phyloP scores from a whole-genome alignment of 2,329 filamentous ascomycete genomes.

The Sclerotinia spermophila region DNA sequence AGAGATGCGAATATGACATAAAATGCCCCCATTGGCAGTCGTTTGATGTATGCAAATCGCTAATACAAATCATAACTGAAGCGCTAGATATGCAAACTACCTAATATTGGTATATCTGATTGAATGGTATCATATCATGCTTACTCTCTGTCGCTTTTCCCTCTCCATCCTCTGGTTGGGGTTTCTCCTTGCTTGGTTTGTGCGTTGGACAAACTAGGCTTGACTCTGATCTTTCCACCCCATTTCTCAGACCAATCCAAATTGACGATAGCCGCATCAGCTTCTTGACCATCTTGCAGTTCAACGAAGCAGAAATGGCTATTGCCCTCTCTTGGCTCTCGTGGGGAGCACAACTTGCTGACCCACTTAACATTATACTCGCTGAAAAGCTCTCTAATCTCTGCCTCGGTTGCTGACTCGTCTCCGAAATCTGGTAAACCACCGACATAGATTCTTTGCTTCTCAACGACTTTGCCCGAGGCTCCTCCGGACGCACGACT shows the following conservation, averaged over 20 bases:
- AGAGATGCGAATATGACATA: conserved; percentile 4
- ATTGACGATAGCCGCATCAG: conserved; percentile 48
- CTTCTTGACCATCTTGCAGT: conserved; percentile 52
- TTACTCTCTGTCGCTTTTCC: conserved; percentile 12
- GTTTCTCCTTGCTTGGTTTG: conserved; percentile 14
- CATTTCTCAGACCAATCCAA: conserved; percentile 36
- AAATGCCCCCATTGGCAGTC: background rate
- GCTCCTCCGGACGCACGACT: conserved; percentile 17
- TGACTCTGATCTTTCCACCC: conserved; percentile 29
- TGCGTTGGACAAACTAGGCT: conserved; percentile 20
- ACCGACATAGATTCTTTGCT: conserved; percentile 48
- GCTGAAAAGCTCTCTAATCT: conserved; percentile 46
- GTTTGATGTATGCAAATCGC: conserved; percentile 6
- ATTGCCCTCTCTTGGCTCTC: conserved; percentile 47
- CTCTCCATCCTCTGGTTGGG: conserved; percentile 16
- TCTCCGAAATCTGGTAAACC: conserved; percentile 49
- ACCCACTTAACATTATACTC: conserved; percentile 43
- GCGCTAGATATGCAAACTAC: background rate
- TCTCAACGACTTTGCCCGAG: conserved; percentile 33
- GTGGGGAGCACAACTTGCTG: conserved; percentile 51
- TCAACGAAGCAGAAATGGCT: conserved; percentile 65
- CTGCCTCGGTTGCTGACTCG: conserved; percentile 45
- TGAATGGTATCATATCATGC: background rate
- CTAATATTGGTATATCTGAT: background rate
- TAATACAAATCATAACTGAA: conserved; percentile 3